Evolutionary conservation across 768 basidiomycete species (phyloP).

Genomic region (Pholiota conissans): DNA sequence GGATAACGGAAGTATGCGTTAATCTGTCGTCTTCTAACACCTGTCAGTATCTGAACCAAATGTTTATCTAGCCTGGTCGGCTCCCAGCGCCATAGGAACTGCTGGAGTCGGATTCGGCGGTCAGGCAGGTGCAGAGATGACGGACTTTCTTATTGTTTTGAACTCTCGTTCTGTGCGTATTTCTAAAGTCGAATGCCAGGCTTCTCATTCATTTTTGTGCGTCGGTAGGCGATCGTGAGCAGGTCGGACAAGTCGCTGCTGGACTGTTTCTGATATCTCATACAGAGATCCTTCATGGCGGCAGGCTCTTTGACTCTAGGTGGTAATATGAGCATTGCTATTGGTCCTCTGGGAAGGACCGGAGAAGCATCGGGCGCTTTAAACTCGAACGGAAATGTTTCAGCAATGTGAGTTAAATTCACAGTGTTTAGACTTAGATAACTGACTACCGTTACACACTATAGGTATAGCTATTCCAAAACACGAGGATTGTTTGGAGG

Average conservation of each 20-base stretch:
- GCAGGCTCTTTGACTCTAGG: slow-evolving; percentile 89
- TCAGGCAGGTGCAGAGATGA: slow-evolving; percentile 83
- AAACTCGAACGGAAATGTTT: slow-evolving; percentile 82
- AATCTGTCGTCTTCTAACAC: neutral
- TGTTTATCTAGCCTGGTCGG: slow-evolving; percentile 74
- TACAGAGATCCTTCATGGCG: slow-evolving; percentile 86
- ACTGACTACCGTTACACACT: neutral
- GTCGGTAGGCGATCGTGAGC: slow-evolving; percentile 62
- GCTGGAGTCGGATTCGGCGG: slow-evolving; percentile 89
- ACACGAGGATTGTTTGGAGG: slow-evolving; percentile 94
- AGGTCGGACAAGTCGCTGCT: neutral
- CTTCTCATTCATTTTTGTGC: slow-evolving; percentile 5
- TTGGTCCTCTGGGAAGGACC: slow-evolving; percentile 92
- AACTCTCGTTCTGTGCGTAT: slow-evolving; percentile 72
- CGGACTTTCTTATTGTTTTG: slow-evolving; percentile 87
- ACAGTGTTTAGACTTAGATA: neutral
- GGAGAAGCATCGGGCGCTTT: slow-evolving; percentile 88
- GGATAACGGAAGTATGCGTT: slow-evolving; percentile 72
- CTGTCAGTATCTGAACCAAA: slow-evolving; percentile 1
- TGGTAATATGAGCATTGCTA: slow-evolving; percentile 85
- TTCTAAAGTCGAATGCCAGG: neutral
- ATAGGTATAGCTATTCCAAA: slow-evolving; percentile 88
- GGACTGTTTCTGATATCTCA: neutral
- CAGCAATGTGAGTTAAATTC: slow-evolving; percentile 72
- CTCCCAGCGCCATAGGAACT: slow-evolving; percentile 92